Conservation (phyloP, 2,329 filamentous ascomycete genomes). For the Myriosclerotinia curreyana region DNA sequence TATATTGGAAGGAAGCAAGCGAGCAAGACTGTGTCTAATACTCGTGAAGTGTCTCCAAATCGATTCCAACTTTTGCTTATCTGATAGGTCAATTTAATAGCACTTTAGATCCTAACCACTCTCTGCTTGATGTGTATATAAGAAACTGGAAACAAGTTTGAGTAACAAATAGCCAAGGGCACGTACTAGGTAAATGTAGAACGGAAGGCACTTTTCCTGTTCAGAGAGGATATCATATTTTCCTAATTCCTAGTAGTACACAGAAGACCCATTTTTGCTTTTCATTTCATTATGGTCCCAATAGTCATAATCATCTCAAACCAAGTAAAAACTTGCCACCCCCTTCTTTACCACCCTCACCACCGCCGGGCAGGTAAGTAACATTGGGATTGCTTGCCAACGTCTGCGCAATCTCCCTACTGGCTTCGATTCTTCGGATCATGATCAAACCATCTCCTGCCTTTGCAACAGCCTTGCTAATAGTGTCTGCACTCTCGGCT, state of each 20-base stretch:
- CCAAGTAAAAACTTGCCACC: constrained; percentile 64
- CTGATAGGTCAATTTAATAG: not conserved
- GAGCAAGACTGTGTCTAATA: not conserved
- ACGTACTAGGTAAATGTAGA: not conserved
- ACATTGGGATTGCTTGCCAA: constrained; percentile 90
- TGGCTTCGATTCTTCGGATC: constrained; percentile 96
- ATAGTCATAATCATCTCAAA: constrained; percentile 46
- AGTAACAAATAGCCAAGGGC: not conserved
- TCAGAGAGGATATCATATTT: constrained; percentile 23
- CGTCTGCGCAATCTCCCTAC: constrained; percentile 90
- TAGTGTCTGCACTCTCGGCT: constrained; percentile 93
- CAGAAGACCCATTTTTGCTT: constrained; percentile 12
- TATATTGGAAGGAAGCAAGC: not conserved
- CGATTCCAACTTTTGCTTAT: not conserved
- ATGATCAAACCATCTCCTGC: constrained; percentile 88
- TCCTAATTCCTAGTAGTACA: constrained; percentile 23
- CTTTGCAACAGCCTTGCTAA: constrained; percentile 90
- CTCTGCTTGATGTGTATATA: not conserved
- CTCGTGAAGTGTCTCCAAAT: not conserved
- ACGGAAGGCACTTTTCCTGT: not conserved
- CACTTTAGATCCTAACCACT: not conserved
- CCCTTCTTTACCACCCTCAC: constrained; percentile 54
- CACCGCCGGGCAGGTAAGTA: constrained; percentile 82
- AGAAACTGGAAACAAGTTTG: not conserved
- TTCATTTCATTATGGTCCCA: constrained; percentile 2